phyloP scores from a whole-genome alignment of 768 basidiomycete species.

The Obba rivulosa region DNA sequence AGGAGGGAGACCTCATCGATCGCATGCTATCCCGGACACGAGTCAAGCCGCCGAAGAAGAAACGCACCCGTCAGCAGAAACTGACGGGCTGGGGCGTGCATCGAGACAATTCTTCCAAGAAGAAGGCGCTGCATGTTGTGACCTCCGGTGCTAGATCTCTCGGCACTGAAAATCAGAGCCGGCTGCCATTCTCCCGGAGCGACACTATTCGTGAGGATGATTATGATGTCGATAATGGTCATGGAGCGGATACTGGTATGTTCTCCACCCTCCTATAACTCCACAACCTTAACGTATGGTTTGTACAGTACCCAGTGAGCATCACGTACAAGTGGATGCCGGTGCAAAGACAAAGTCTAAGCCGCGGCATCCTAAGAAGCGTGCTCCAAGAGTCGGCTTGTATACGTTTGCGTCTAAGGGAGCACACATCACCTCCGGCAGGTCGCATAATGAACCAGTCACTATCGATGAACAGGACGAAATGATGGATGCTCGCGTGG shows the following conservation, averaged over 20 bases:
- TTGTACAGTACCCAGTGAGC: neutral
- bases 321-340: conserved; percentile 6
- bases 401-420: conserved; percentile 33
- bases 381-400: conserved; percentile 27
- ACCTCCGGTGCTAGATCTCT: conserved; percentile 18
- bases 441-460: conserved; percentile 26
- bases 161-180: conserved; percentile 13
- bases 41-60: conserved; percentile 2
- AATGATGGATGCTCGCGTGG: conserved; percentile 15
- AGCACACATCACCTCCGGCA: conserved; percentile 34
- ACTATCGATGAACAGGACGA: conserved; percentile 42
- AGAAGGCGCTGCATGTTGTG: conserved; percentile 21
- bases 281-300: no score
- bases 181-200: conserved; percentile 10
- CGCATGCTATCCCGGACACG: conserved; percentile 57
- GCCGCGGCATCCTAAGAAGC: conserved; percentile 5
- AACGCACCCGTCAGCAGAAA: conserved; percentile 15
- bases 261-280: no score
- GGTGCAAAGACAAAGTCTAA: conserved; percentile 1
- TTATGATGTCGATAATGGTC: no score
- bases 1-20: conserved; percentile 54
- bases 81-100: conserved; percentile 7
- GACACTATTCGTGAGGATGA: no score
- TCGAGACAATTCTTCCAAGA: neutral
- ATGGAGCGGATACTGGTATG: no score